Conservation (phyloP, 129 eudicot species). For the Lonicera japonica region DNA sequence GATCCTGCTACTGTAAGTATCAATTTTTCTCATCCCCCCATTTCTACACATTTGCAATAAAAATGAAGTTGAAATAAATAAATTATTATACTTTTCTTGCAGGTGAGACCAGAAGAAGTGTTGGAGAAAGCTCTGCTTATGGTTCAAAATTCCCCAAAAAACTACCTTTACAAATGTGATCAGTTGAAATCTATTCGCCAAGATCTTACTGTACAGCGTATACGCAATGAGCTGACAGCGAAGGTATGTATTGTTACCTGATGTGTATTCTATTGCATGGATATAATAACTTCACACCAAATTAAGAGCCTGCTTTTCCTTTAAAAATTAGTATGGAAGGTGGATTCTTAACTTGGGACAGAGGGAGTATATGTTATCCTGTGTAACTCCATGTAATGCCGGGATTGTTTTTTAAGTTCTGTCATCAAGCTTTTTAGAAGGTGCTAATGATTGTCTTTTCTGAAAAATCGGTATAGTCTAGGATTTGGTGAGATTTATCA, state of each 20-base stretch:
- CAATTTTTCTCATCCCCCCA: not conserved
- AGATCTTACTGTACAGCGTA: slow-evolving; percentile 93
- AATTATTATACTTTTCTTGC: slow-evolving; percentile 11
- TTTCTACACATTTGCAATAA: not conserved
- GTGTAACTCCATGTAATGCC: not conserved
- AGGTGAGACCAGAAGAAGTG: slow-evolving; percentile 98
- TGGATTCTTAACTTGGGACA: too few relatives aligned
- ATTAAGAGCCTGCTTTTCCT: too few relatives aligned
- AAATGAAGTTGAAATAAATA: not conserved
- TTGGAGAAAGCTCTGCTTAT: slow-evolving; percentile 70
- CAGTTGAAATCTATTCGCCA: slow-evolving; percentile 94
- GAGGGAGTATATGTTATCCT: too few relatives aligned
- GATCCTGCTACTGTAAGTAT: slow-evolving; percentile 87
- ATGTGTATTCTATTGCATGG: not conserved
- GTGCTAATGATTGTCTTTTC: not conserved
- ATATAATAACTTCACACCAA: too few relatives aligned
- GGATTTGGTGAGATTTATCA: not conserved
- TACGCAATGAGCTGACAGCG: slow-evolving; percentile 82
- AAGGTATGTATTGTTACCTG: slow-evolving; percentile 44
- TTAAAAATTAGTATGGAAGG: too few relatives aligned
- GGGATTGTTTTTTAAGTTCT: not conserved
- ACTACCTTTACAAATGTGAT: slow-evolving; percentile 87
- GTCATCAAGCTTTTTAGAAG: not conserved
- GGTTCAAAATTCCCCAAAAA: slow-evolving; percentile 81
- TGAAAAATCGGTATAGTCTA: not conserved